Conservation (phyloP, 495 filamentous ascomycete genomes). For the Podospora australis region DNA sequence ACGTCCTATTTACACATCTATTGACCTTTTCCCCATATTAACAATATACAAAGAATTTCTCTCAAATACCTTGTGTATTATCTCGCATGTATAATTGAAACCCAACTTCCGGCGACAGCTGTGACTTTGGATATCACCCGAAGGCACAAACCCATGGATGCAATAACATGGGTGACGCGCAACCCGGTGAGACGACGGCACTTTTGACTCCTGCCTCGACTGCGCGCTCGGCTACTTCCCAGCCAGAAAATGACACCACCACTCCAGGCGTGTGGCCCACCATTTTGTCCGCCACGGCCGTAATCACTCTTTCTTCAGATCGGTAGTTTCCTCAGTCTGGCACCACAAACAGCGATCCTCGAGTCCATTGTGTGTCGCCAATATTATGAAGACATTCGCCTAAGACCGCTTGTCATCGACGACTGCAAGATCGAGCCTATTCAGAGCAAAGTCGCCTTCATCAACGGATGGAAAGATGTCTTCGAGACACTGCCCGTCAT, state of each 20-base stretch:
- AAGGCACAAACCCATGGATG: no score
- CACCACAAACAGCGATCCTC: constrained; percentile 33
- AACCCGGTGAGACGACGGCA: background rate
- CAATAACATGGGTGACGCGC: background rate
- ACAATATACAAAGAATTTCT: no score
- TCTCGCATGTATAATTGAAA: no score
- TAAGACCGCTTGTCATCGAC: background rate
- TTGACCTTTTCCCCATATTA: no score
- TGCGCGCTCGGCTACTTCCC: background rate
- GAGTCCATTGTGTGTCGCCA: constrained; percentile 38
- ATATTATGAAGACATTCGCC: constrained; percentile 16
- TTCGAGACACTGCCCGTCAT: constrained; percentile 36
- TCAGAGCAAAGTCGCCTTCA: constrained; percentile 37
- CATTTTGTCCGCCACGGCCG: constrained; percentile 7
- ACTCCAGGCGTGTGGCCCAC: constrained; percentile 3
- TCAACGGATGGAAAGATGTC: constrained; percentile 38
- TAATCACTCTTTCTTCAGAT: constrained; percentile 23
- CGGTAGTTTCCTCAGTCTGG: constrained; percentile 23
- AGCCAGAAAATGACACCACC: no score
- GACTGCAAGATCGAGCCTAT: constrained; percentile 37
- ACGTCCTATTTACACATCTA: no score
- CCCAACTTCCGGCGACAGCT: no score
- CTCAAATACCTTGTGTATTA: no score
- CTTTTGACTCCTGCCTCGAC: background rate
- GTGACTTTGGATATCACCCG: no score